Percentiles rank a stretch among this genome's conserved stretches.
Evolutionary conservation across 1,284 basidiomycete genomes (phyloP).

Genomic region (Sporisorium iseilematis-ciliati): DNA sequence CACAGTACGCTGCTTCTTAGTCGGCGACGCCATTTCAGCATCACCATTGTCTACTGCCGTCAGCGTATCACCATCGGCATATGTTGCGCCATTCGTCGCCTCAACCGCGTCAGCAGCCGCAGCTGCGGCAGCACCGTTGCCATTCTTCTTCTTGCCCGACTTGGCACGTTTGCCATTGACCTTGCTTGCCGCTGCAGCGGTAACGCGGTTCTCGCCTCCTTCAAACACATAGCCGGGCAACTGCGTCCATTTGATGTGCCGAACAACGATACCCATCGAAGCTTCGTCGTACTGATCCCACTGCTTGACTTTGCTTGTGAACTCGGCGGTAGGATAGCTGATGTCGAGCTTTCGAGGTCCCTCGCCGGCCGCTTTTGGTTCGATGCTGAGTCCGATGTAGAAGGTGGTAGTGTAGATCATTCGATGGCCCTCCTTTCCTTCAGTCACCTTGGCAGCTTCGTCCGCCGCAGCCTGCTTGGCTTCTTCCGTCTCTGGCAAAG

Average conservation of each 20-base stretch:
- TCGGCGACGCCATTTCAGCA: slow-evolving; percentile 42
- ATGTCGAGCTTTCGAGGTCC: slow-evolving; percentile 84
- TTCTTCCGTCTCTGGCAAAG: slow-evolving; percentile 56
- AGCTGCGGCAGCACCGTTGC: slow-evolving; percentile 9
- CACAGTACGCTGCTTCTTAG: slow-evolving; percentile 47
- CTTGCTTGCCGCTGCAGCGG: slow-evolving; percentile 76
- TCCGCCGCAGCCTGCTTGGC: slow-evolving; percentile 54
- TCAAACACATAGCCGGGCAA: slow-evolving; percentile 86
- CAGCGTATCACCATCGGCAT: slow-evolving; percentile 4
- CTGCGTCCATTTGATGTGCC: slow-evolving; percentile 90
- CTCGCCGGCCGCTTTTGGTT: slow-evolving; percentile 78
- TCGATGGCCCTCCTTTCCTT: slow-evolving; percentile 73
- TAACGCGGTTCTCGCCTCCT: slow-evolving; percentile 72
- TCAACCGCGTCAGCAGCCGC: slow-evolving; percentile 4
- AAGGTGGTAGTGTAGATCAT: slow-evolving; percentile 92
- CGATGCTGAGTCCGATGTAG: slow-evolving; percentile 93
- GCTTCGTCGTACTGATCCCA: slow-evolving; percentile 96
- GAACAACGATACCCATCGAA: slow-evolving; percentile 92
- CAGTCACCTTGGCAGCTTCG: slow-evolving; percentile 52
- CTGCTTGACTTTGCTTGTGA: slow-evolving; percentile 91
- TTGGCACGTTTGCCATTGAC: slow-evolving; percentile 82
- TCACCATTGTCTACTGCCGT: slow-evolving; percentile 34
- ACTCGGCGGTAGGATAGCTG: slow-evolving; percentile 95
- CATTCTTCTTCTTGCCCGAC: slow-evolving; percentile 74
- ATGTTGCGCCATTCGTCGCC: slow-evolving; percentile 19